phyloP scores from a whole-genome alignment of 73 alveolate species.

The Paramecium octaurelia region DNA sequence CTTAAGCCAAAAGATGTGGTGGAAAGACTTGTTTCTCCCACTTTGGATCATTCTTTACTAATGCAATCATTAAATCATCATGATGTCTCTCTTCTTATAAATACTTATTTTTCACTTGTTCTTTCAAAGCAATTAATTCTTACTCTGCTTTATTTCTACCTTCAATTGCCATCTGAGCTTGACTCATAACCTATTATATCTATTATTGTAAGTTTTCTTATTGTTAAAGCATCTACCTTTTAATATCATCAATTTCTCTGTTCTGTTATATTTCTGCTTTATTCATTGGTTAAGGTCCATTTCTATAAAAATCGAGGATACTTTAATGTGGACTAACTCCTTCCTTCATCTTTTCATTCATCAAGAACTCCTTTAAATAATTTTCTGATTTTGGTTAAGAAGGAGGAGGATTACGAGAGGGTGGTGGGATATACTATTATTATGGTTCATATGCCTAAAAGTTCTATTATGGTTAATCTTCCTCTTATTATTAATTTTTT shows the following conservation, averaged over 20 bases:
- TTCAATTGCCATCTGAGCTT: slow-evolving; percentile 38
- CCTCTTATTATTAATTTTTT: not conserved
- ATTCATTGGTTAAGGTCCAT: not conserved
- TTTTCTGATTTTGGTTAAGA: slow-evolving; percentile 29
- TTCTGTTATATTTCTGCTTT: not conserved
- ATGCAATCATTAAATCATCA: slow-evolving; percentile 47
- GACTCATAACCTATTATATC: not conserved
- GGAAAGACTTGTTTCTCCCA: slow-evolving; percentile 52
- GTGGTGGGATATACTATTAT: not conserved
- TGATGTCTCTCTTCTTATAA: slow-evolving; percentile 48
- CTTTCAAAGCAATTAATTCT: not conserved
- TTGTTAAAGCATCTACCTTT: not conserved
- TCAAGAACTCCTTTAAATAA: not conserved
- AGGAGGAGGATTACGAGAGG: slow-evolving; percentile 2
- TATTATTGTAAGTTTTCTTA: slow-evolving; percentile 15
- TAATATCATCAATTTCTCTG: slow-evolving; percentile 26
- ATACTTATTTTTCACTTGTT: slow-evolving; percentile 23
- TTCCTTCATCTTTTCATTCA: slow-evolving; percentile 18
- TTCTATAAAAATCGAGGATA: slow-evolving; percentile 14
- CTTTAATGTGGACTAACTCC: slow-evolving; percentile 18
- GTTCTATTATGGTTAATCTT: not conserved
- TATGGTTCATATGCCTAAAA: not conserved
- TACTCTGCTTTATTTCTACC: slow-evolving; percentile 49
- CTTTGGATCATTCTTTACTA: slow-evolving; percentile 51
- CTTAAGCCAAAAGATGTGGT: slow-evolving; percentile 35